Evolutionary conservation across 352 stramenopile genomes (phyloP).

Genomic region (Blastocystis sp.): DNA sequence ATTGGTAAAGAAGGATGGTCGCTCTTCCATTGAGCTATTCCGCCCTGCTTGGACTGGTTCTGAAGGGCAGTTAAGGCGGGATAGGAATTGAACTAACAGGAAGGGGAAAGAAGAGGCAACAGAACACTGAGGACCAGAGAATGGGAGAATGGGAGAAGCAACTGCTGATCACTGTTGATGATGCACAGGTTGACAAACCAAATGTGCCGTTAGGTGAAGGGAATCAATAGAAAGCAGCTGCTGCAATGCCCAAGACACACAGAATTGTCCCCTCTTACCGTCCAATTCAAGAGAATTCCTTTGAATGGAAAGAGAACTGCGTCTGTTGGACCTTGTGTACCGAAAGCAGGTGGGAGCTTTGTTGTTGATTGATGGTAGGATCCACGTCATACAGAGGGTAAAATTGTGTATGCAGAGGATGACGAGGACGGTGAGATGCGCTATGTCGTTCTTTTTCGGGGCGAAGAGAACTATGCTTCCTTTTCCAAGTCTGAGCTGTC

Average conservation of each 20-base stretch:
- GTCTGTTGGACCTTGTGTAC: constrained; percentile 19
- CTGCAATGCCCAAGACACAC: no score
- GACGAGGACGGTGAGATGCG: constrained; percentile 13
- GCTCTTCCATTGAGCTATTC: background rate
- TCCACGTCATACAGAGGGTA: constrained; percentile 16
- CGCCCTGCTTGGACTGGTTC: background rate
- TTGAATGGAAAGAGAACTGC: constrained; percentile 10
- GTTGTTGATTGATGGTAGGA: background rate
- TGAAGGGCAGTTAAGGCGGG: background rate
- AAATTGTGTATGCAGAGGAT: constrained; percentile 46
- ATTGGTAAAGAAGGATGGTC: background rate
- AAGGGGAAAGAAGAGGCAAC: background rate
- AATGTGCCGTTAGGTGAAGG: no score
- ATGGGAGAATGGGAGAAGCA: no score
- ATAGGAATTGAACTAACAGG: background rate
- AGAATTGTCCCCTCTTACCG: no score
- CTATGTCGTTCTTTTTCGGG: constrained; percentile 42
- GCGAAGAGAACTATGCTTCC: background rate
- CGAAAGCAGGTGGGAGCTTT: background rate
- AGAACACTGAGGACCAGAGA: no score
- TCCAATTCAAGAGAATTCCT: no score
- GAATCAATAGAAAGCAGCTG: no score
- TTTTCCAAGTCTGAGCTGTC: constrained; percentile 1
- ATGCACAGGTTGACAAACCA: no score
- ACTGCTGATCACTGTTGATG: no score